Percentiles rank a stretch among this genome's conserved stretches.
phyloP scores from a whole-genome alignment of 139 green algal genomes.

The Asterochloris sp. region DNA sequence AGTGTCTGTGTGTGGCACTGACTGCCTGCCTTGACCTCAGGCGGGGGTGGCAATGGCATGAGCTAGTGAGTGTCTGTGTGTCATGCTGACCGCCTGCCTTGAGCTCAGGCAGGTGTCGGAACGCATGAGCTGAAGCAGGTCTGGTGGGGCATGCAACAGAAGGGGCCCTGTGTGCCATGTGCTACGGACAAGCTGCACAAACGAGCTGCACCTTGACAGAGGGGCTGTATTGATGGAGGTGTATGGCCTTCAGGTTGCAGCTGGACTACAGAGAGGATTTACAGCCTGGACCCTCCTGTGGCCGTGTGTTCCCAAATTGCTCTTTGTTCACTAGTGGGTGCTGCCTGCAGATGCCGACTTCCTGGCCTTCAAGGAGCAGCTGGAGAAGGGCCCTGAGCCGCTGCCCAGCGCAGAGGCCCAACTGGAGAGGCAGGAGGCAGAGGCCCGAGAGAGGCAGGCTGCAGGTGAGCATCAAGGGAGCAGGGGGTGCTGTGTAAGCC shows the following conservation, averaged over 20 bases:
- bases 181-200: not conserved
- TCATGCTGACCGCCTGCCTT: too few species aligned
- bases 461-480: not conserved
- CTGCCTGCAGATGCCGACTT: slow-evolving; percentile 62
- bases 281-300: not conserved
- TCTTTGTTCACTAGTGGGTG: not conserved
- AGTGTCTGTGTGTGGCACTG: not conserved
- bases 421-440: slow-evolving; percentile 28
- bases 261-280: not conserved
- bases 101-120: too few species aligned
- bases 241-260: not conserved
- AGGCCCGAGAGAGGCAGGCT: not conserved
- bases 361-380: slow-evolving; percentile 46
- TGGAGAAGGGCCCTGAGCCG: slow-evolving; percentile 39
- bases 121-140: too few species aligned
- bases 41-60: not conserved
- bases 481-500: too few species aligned
- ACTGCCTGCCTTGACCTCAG: not conserved
- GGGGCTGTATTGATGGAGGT: too few species aligned
- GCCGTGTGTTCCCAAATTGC: not conserved
- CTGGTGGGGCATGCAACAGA: too few species aligned
- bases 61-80: not conserved
- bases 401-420: slow-evolving; percentile 43
- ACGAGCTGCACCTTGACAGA: too few species aligned
- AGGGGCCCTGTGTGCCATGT: too few species aligned